Conservation (phyloP, 371 early-diverging fungal species). For the Blakeslea trispora region DNA sequence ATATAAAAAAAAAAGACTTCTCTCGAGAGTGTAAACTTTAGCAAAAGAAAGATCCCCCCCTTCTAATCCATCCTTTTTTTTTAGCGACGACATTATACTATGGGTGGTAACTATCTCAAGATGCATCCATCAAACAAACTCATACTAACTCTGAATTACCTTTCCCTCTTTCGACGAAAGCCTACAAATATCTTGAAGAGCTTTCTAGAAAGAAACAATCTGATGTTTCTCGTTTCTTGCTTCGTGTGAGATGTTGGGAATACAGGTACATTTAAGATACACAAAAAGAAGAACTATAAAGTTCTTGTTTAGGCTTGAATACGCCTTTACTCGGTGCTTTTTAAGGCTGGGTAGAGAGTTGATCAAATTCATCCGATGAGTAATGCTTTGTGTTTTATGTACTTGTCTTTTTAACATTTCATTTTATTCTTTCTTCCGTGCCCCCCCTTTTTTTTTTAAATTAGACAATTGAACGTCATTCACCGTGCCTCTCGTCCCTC, state of each 20-base stretch:
- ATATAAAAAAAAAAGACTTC: too few relatives aligned
- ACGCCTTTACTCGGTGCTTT: too few relatives aligned
- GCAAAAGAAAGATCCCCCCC: conserved; percentile 97
- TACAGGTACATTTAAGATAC: conserved; percentile 36
- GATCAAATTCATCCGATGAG: conserved; percentile 22
- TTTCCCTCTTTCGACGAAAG: too few relatives aligned
- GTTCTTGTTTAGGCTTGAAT: conserved; percentile 16
- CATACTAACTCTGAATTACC: too few relatives aligned
- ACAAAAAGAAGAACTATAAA: too few relatives aligned
- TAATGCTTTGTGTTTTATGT: background rate
- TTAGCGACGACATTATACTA: conserved; percentile 95
- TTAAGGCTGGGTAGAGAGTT: conserved; percentile 4
- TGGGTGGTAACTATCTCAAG: too few relatives aligned
- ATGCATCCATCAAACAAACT: too few relatives aligned
- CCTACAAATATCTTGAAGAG: conserved; percentile 97
- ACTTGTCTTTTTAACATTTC: background rate
- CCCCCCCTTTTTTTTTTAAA: too few relatives aligned
- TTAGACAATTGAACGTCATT: conserved; percentile 95
- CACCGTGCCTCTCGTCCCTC: conserved; percentile 98
- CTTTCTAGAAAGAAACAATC: conserved; percentile 99
- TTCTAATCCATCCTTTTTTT: conserved; percentile 94
- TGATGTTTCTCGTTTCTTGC: conserved; percentile 98
- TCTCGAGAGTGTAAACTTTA: too few relatives aligned
- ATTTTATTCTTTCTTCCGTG: too few relatives aligned
- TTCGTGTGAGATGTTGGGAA: conserved; percentile 96